Evolutionary conservation across 768 basidiomycete genomes (phyloP), one percentile per base, ranked within the genome.

Genomic region (Tephrocybe sp.): DNA sequence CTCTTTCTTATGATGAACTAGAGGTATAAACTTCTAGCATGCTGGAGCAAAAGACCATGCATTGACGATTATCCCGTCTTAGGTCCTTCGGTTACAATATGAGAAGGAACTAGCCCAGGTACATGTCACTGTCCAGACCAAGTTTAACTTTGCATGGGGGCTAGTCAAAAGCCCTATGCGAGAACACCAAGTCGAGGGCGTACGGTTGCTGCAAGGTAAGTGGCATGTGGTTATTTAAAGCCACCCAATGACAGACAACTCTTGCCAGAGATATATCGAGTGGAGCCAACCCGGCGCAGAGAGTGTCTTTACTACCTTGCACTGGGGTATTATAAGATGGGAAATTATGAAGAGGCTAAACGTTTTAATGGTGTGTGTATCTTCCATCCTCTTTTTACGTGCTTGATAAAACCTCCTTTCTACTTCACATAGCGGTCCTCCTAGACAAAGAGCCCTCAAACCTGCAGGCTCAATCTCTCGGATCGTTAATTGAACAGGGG

Each of bases 101-200:
- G 82, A 92, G 76, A 92, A 86, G 67, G 96, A 99, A 66, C 73
- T 83, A 16, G 74, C 80, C 0, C 86, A 92, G 55, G 78, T 83
- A 42, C 93, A 96, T 67, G 80, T 97, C 51, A 92, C 92, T 9
- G 80, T 87, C 6, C 97, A 99, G 71, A 96, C 94, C 32, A 95
- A 92, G 66, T 99, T 99, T 76, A 98, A 98, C 73, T 95, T 88
- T 68, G 83, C 92, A 32, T 97, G 96, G 96, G 96, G 96, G 2
- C 76, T 96, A 26, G 91, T 98, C 44, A 98, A 98, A 75, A 92
- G 90, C 60, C 89, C 89, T 11, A 68, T 82, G 58, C 79, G 82
- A 34, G 86, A 90, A 25, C 80, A 97, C 60, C 94, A 98, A 62
- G 89, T 88, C 0, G 90, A 97, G 63, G 97, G 97, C 18, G 92